Percentiles rank a stretch among this genome's conserved stretches.
Evolutionary conservation across 768 basidiomycete genomes (phyloP).

Genomic region (Pleurotus tuoliensis): DNA sequence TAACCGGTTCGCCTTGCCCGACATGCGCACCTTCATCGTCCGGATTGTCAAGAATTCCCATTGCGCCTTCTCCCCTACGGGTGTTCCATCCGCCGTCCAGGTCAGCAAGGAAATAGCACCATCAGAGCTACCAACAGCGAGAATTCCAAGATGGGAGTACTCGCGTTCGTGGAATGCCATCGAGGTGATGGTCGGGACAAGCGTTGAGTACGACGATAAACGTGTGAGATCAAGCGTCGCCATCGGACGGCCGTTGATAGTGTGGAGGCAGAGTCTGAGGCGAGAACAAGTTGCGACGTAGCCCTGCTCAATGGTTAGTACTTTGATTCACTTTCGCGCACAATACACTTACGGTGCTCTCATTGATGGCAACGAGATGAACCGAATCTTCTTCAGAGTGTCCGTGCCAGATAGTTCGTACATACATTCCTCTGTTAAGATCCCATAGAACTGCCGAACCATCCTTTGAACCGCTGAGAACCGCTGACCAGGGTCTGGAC

Average conservation of each 20-base stretch:
- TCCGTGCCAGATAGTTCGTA: slow-evolving; percentile 75
- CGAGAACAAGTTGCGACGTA: slow-evolving; percentile 83
- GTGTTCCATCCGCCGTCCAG: slow-evolving; percentile 78
- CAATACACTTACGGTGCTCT: slow-evolving; percentile 66
- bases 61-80: slow-evolving; percentile 56
- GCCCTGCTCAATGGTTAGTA: slow-evolving; percentile 47
- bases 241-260: slow-evolving; percentile 81
- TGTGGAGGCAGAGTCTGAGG: slow-evolving; percentile 71
- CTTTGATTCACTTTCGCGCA: background rate
- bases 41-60: slow-evolving; percentile 76
- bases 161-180: slow-evolving; percentile 89
- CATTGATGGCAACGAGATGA: slow-evolving; percentile 73
- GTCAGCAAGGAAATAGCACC: slow-evolving; percentile 78
- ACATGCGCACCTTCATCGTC: slow-evolving; percentile 50
- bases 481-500: slow-evolving; percentile 78
- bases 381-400: slow-evolving; percentile 42
- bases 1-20: slow-evolving; percentile 23
- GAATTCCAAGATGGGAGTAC: slow-evolving; percentile 69
- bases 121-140: slow-evolving; percentile 78
- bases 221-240: slow-evolving; percentile 59
- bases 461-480: slow-evolving; percentile 81
- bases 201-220: slow-evolving; percentile 35
- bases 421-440: slow-evolving; percentile 77
- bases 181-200: slow-evolving; percentile 61
- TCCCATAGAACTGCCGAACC: slow-evolving; percentile 90